Base-by-base conservation (phyloP, 768 basidiomycete species). In the Gyrodon lividus region DNA sequence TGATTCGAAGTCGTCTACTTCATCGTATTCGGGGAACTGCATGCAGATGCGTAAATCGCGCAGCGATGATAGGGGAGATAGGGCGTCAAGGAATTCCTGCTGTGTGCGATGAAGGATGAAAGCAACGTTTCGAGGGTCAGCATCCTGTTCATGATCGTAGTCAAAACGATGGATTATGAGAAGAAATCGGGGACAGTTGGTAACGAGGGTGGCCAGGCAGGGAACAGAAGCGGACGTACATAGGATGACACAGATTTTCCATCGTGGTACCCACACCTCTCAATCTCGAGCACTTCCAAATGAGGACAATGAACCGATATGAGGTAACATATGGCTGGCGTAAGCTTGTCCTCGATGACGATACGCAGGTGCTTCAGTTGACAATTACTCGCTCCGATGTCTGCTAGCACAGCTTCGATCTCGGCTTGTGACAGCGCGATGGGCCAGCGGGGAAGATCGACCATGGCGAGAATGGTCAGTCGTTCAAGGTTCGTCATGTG, bases 211-310 rank as follows among this genome's bases (percentile, higher is more conserved):
- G 46, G 44, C 50, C 14, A 28, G 41, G 30, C 43, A 45, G 41
- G 55, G 58, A 51, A 38, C 28, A 56, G 59, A 50, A 44, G 59
- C 33, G 64, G 53, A 69, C 69, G 54, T 63, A 70, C 69, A 67
- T 52, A 64, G 44, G 63, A 64, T 58, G 67, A 68, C 48, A 69
- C 58, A 12, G 70, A 65, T 58, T 70, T 72, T 40, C 69, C 69
- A 55, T 70, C 69, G 54, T 70, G 69, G 61, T 70, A 70, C 4
- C 69, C 69, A 48, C 69, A 70, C 42, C 67, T 63, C 49, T 70
- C 69, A 6, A 70, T 70, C 37, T 70, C 69, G 43, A 70, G 65
- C 24, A 57, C 35, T 55, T 70, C 70, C 17, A 70, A 53, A 31
- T 62, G 62, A 14, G 70, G 70, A 20, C 67, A 66, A 24, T 65